Percentiles rank a stretch among this genome's conserved stretches.
Conservation (phyloP, 257 asterid species). For the Paraleonurus japonicus region DNA sequence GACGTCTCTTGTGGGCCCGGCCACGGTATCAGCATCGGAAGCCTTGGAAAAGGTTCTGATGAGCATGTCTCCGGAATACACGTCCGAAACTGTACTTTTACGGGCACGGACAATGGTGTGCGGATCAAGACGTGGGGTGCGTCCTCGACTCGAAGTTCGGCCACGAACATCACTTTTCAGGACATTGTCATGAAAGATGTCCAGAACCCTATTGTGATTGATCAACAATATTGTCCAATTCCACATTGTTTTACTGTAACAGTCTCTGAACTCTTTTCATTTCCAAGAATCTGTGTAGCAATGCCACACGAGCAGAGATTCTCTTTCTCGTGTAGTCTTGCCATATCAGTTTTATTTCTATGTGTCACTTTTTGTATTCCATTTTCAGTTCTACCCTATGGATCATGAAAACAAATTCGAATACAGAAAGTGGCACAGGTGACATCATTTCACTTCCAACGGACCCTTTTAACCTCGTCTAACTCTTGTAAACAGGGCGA, state of each 20-base stretch:
- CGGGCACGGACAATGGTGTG: conserved; percentile 54
- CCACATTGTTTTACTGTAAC: conserved; percentile 40
- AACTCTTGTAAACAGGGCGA: conserved; percentile 25
- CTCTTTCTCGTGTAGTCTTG: not conserved
- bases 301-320: too few species aligned
- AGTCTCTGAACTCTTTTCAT: not conserved
- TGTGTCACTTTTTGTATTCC: too few species aligned
- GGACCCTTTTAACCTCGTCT: not conserved
- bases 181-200: conserved; percentile 48
- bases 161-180: conserved; percentile 41
- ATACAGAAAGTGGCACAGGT: too few species aligned
- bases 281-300: not conserved
- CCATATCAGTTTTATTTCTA: too few species aligned
- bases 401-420: too few species aligned
- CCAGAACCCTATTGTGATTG: conserved; percentile 60
- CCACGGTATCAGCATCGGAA: conserved; percentile 74
- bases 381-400: too few species aligned
- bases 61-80: conserved; percentile 41
- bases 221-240: conserved; percentile 60
- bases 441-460: too few species aligned
- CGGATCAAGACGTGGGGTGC: conserved; percentile 84
- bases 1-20: conserved; percentile 66
- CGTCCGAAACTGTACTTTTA: conserved; percentile 44
- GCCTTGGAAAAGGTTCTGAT: conserved; percentile 44
- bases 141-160: conserved; percentile 36